A percentile compares a stretch with the other conserved stretches of the same genome.
Evolutionary conservation across 352 stramenopile species (phyloP).

Genomic region (Globisporangium yorkense): DNA sequence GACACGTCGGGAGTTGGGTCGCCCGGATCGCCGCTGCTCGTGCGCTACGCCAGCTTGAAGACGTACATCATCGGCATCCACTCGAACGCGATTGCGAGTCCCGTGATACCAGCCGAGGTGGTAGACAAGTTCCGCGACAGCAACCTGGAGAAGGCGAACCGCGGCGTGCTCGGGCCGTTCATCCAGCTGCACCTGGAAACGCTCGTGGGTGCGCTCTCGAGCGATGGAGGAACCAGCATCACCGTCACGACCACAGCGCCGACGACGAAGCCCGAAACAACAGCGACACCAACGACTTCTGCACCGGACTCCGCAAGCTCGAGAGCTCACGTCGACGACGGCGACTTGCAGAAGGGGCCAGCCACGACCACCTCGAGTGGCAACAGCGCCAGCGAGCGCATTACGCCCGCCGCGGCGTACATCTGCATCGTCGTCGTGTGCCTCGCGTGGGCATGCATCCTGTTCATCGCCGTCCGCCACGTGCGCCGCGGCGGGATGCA

Average conservation of each 20-base stretch:
- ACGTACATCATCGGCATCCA: constrained; percentile 67
- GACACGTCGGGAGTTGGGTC: constrained; percentile 42
- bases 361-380: neutral
- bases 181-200: constrained; percentile 41
- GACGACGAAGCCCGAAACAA: neutral
- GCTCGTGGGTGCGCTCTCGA: constrained; percentile 20
- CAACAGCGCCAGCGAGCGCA: constrained; percentile 7
- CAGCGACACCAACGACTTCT: neutral
- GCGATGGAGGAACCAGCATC: neutral
- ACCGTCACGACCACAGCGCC: neutral
- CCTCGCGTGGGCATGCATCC: constrained; percentile 37
- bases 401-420: constrained; percentile 32
- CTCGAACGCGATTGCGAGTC: constrained; percentile 28
- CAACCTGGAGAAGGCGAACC: constrained; percentile 33
- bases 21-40: constrained; percentile 47
- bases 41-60: constrained; percentile 42
- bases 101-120: neutral
- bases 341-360: neutral
- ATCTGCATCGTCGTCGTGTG: constrained; percentile 48
- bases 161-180: constrained; percentile 43
- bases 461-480: constrained; percentile 42
- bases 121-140: constrained; percentile 18
- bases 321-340: neutral
- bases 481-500: constrained; percentile 5
- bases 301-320: neutral